phyloP scores from a whole-genome alignment of 345 rosid genomes.

The Rhodomyrtus tomentosa region DNA sequence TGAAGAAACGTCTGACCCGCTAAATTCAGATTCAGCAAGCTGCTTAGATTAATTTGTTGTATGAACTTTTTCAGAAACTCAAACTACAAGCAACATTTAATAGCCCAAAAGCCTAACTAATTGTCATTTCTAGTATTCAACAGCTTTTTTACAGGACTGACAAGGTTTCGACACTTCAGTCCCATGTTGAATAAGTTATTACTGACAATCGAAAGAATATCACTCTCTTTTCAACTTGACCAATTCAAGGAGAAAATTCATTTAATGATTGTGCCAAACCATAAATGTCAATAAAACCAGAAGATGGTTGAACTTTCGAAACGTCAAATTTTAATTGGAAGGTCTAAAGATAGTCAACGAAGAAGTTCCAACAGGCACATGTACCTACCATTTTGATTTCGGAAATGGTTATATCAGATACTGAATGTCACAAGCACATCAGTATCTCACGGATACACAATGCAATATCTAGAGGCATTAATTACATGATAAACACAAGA shows the following conservation, averaged over 20 bases:
- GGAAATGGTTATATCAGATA: neutral
- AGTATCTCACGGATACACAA: neutral
- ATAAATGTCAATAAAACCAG: neutral
- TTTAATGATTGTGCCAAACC: neutral
- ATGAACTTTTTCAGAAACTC: neutral
- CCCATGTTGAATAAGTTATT: neutral
- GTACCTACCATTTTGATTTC: neutral
- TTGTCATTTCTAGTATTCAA: neutral
- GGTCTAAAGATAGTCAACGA: neutral
- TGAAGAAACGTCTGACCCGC: neutral
- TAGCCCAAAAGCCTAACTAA: neutral
- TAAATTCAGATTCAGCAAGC: neutral
- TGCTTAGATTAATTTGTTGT: neutral
- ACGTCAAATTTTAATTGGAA: neutral
- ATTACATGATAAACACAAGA: neutral
- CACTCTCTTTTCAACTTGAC: neutral
- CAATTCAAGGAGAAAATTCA: neutral
- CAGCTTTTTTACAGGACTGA: neutral
- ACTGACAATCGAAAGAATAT: neutral
- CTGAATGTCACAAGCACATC: neutral
- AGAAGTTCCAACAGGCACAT: neutral
- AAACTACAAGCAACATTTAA: neutral
- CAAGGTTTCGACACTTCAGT: neutral
- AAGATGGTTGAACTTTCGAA: neutral
- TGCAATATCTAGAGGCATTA: neutral